Evolutionary conservation across 495 filamentous ascomycete species (phyloP), one percentile per base, ranked within the genome.

Genomic region (Trichoderma parareesei): DNA sequence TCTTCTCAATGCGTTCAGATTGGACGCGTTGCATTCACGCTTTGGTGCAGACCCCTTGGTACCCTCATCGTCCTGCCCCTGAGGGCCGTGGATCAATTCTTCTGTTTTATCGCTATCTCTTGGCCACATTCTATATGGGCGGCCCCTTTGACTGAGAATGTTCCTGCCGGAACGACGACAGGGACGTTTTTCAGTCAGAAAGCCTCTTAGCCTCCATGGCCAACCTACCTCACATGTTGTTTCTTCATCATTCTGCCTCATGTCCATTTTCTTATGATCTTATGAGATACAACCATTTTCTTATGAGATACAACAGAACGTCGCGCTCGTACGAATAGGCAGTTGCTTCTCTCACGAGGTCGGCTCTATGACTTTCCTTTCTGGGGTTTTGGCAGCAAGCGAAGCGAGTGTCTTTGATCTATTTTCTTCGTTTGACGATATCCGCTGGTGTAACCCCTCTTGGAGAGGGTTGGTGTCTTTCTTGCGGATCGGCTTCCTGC

Each of bases 311-410:
- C 10, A 27, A 64, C 71, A 73, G 70, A 73, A 70, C 20, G 4
- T n/a, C n/a, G 60, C 38, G 16, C 42, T 61, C 60, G 41, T 38
- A 40, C 60, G 27, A 55, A 38, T 4, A 37, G 53, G 53, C 11
- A 37, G 10, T 37, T 10, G 11, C 13, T 3, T 20, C 38, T 61
- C 10, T 61, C 38, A n/a, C 69, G 65, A 71, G 71, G 71, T 74
- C 74, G 67, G 75, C 72, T 74, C 72, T 70, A 69, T 67, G 71
- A 67, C 70, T 60, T 67, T 68, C 69, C 65, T 61, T 43, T 10
- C 8, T 42, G 60, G 38, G 16, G 60, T 40, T 38, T 61, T 2
- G 27, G 38, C 53, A 57, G 53, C n/a, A 13, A 57, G 27, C 53
- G 53, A 57, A 35, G 7, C 27, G 11, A 27, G 33, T 14, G 13